Percentiles rank a stretch among this genome's conserved stretches.
phyloP scores from a whole-genome alignment of 2,329 filamentous ascomycete genomes.

The Byssochlamys sp. region DNA sequence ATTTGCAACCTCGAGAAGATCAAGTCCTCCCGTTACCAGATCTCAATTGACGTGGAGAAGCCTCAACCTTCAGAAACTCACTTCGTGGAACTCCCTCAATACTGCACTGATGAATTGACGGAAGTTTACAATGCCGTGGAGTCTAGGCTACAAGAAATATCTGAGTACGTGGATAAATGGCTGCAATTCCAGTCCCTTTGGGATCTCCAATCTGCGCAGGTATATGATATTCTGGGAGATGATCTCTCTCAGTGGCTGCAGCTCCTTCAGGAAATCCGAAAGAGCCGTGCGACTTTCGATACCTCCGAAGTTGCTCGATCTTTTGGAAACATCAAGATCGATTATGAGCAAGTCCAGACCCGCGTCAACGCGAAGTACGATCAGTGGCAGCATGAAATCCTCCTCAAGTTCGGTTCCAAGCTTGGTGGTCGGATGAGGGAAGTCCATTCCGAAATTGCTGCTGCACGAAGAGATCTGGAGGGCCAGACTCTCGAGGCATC shows the following conservation, averaged over 20 bases:
- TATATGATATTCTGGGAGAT: constrained; percentile 84
- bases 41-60: constrained; percentile 53
- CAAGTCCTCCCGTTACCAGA: constrained; percentile 90
- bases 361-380: constrained; percentile 99
- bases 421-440: constrained; percentile 86
- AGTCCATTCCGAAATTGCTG: constrained; percentile 82
- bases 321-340: constrained; percentile 89
- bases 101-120: constrained; percentile 69
- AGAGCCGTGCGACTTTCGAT: constrained; percentile 91
- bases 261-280: constrained; percentile 90
- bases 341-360: constrained; percentile 96
- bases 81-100: constrained; percentile 75
- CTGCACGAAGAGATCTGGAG: constrained; percentile 81
- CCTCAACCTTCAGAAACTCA: constrained; percentile 39
- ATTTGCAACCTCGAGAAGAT: constrained; percentile 89
- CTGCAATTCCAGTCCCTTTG: constrained; percentile 95
- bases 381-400: constrained; percentile 96
- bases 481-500: constrained; percentile 84
- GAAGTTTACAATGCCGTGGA: constrained; percentile 77
- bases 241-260: constrained; percentile 89
- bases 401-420: constrained; percentile 82
- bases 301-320: constrained; percentile 86
- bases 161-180: constrained; percentile 91
- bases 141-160: constrained; percentile 68
- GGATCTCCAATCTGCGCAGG: constrained; percentile 92